A percentile compares a stretch with the other conserved stretches of the same genome.
These are phyloP conservation scores for Ensete ventricosum DNA, from an alignment of 176 grass and related monocot species.

Conservation along the genomic window DNA sequence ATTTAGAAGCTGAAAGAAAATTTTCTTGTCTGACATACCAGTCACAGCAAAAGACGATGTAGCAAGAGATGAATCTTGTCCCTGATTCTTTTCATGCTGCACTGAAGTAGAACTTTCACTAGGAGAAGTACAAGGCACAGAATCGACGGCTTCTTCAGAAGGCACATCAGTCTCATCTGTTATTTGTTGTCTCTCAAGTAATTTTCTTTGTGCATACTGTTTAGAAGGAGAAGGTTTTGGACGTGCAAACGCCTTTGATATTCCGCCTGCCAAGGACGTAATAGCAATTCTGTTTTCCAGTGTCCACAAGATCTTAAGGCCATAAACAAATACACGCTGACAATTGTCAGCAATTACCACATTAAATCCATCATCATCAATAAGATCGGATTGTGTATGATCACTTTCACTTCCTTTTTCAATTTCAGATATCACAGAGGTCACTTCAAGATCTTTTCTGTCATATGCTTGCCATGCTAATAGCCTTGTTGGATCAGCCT, in stretches of 20 bases:
- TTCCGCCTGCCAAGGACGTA: constrained; percentile 57
- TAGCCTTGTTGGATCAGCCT: constrained; percentile 73
- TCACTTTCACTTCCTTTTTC: constrained; percentile 52
- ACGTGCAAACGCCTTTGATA: constrained; percentile 86
- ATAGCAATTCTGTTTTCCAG: constrained; percentile 78
- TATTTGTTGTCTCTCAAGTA: constrained; percentile 54
- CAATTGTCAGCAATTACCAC: constrained; percentile 92
- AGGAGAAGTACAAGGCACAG: constrained; percentile 33
- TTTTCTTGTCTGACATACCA: constrained; percentile 27
- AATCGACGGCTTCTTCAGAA: constrained; percentile 28
- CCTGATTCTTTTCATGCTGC: constrained; percentile 46
- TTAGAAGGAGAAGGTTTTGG: constrained; percentile 81
- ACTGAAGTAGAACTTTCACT: constrained; percentile 22
- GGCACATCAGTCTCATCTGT: constrained; percentile 45
- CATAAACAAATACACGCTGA: constrained; percentile 88
- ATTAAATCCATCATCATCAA: constrained; percentile 94
- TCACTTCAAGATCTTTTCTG: constrained; percentile 55
- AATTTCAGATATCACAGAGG: constrained; percentile 47
- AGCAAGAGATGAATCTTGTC: constrained; percentile 31
- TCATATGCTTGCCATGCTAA: constrained; percentile 71
- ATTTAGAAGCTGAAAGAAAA: not conserved
- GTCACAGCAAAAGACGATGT: constrained; percentile 35
- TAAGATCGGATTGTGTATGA: constrained; percentile 53
- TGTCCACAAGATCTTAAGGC: constrained; percentile 89
- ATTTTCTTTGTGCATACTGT: constrained; percentile 70